Evolutionary conservation across 768 basidiomycete species (phyloP).

Genomic region (Tulasnella sp.): DNA sequence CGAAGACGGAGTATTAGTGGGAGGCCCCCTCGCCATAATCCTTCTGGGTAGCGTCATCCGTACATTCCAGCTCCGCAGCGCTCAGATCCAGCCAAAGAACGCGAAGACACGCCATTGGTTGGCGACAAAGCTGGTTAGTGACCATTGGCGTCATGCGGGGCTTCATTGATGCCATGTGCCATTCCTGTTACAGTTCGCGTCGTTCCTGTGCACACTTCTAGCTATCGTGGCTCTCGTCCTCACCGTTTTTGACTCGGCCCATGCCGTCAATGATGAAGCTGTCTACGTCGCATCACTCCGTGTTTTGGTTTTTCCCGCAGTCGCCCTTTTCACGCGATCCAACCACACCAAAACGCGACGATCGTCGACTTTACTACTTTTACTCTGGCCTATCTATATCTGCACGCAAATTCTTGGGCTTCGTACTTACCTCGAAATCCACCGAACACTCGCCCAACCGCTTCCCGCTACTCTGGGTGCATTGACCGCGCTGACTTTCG

Average conservation of each 20-base stretch:
- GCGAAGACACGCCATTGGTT: slow-evolving; percentile 39
- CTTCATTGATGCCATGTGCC: slow-evolving; percentile 4
- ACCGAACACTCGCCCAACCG: slow-evolving; percentile 22
- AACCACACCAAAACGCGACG: slow-evolving; percentile 50
- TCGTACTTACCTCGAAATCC: slow-evolving; percentile 36
- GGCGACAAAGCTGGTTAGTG: slow-evolving; percentile 57
- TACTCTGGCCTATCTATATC: slow-evolving; percentile 72
- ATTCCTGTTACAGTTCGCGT: neutral
- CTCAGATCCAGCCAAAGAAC: slow-evolving; percentile 26
- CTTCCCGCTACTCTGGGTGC: slow-evolving; percentile 22
- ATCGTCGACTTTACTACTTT: slow-evolving; percentile 57
- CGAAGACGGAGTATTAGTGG: slow-evolving; percentile 57
- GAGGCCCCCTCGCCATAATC: slow-evolving; percentile 38
- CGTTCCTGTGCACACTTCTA: neutral
- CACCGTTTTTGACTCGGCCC: slow-evolving; percentile 31
- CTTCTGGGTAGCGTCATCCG: slow-evolving; percentile 34
- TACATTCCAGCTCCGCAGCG: slow-evolving; percentile 26
- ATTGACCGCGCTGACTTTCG: slow-evolving; percentile 37
- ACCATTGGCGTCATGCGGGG: neutral
- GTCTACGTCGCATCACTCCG: slow-evolving; percentile 45
- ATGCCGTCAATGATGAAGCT: slow-evolving; percentile 27
- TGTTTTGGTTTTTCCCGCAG: slow-evolving; percentile 36
- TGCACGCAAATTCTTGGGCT: slow-evolving; percentile 41
- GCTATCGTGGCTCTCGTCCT: slow-evolving; percentile 26
- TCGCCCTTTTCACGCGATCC: slow-evolving; percentile 37